Conservation (phyloP, 2,329 filamentous ascomycete species). For the Tolypocladium pustulatum region DNA sequence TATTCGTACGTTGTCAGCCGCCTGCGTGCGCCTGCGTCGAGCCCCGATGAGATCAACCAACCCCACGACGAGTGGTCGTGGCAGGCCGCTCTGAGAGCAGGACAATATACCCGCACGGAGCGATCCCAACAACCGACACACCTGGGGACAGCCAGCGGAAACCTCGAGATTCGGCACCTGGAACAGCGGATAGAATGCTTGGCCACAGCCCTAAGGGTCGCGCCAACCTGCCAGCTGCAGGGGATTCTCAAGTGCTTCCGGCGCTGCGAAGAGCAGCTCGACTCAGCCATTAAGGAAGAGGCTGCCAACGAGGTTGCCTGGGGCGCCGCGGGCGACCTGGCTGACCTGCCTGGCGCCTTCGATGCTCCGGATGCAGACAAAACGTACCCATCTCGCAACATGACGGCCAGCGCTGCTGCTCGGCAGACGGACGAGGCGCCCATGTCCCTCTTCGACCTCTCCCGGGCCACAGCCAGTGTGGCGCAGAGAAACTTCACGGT, state of each 20-base stretch:
- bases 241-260: conserved; percentile 68
- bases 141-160: conserved; percentile 47
- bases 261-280: conserved; percentile 68
- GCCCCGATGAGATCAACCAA: not conserved
- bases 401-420: conserved; percentile 21
- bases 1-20: conserved; percentile 74
- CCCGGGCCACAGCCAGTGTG: conserved; percentile 47
- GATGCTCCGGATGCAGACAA: conserved; percentile 17
- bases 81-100: conserved; percentile 69
- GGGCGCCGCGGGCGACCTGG: conserved; percentile 53
- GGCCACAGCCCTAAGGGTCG: conserved; percentile 63
- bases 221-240: conserved; percentile 57
- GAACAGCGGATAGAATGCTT: conserved; percentile 77
- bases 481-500: conserved; percentile 49
- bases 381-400: conserved; percentile 18
- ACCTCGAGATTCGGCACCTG: conserved; percentile 57
- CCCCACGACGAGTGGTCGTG: conserved; percentile 58
- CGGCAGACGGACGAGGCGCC: conserved; percentile 43
- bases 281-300: conserved; percentile 54
- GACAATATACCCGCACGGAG: conserved; percentile 54
- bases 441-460: conserved; percentile 56
- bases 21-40: conserved; percentile 29
- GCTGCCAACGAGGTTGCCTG: conserved; percentile 59
- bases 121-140: conserved; percentile 46
- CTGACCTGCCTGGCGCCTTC: conserved; percentile 47